A percentile compares a stretch with the other conserved stretches of the same genome.
These are phyloP conservation scores for Nelumbo lutea DNA, from an alignment of 164 flowering plant species.

Conservation along the genomic window DNA sequence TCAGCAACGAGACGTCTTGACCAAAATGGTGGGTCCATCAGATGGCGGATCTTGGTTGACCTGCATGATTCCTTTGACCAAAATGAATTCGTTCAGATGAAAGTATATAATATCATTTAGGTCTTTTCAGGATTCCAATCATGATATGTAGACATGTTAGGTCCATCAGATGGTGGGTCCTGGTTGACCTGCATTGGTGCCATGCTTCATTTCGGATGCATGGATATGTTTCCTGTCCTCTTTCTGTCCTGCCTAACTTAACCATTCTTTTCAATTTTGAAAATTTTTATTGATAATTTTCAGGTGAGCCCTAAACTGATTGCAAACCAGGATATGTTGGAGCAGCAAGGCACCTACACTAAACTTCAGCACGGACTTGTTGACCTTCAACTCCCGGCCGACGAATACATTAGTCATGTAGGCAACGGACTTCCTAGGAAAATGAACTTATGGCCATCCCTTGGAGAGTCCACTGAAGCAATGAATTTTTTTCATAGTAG, in stretches of 20 bases:
- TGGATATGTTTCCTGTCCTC: not conserved
- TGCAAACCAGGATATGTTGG: conserved; percentile 1
- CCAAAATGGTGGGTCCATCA: not conserved
- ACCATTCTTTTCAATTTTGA: not conserved
- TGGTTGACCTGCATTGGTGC: not conserved
- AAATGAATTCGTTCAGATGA: no score
- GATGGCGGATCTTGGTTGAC: not conserved
- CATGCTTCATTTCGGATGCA: not conserved
- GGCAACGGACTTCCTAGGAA: conserved; percentile 8
- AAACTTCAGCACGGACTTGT: conserved; percentile 16
- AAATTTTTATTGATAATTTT: conserved; percentile 1
- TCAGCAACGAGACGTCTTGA: not conserved
- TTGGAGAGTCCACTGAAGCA: conserved; percentile 1
- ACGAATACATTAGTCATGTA: conserved; percentile 19
- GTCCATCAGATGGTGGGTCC: not conserved
- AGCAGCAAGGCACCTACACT: conserved; percentile 7
- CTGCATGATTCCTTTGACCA: no score
- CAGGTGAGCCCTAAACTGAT: conserved; percentile 22
- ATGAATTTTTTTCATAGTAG: conserved; percentile 7
- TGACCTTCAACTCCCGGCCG: conserved; percentile 37
- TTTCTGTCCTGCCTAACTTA: not conserved
- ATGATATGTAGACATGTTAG: not conserved
- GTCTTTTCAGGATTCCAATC: not conserved
- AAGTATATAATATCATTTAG: not conserved
- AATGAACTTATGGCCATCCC: not conserved